These are phyloP conservation scores for Auricularia heimuer DNA, from an alignment of 768 basidiomycete species.

Conservation along the genomic window DNA sequence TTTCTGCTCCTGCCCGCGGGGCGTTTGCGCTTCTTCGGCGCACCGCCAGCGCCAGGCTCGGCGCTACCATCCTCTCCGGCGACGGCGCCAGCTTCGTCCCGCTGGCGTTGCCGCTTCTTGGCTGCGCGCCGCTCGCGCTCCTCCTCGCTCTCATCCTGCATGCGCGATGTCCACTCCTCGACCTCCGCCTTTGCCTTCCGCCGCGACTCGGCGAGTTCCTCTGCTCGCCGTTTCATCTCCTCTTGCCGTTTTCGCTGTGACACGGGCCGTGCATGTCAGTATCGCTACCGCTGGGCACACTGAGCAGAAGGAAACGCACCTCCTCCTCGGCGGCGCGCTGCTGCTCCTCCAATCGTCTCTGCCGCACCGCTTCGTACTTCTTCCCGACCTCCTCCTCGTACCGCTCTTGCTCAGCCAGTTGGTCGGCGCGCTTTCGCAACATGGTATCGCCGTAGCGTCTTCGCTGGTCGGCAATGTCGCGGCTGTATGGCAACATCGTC, in stretches of 20 bases:
- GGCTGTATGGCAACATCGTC: slow-evolving; percentile 64
- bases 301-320: slow-evolving; percentile 31
- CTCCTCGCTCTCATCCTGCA: slow-evolving; percentile 61
- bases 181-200: slow-evolving; percentile 68
- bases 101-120: slow-evolving; percentile 29
- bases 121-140: slow-evolving; percentile 48
- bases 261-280: slow-evolving; percentile 1
- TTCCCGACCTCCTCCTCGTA: slow-evolving; percentile 64
- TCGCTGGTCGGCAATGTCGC: slow-evolving; percentile 82
- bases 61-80: slow-evolving; percentile 33
- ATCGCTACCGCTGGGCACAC: background rate
- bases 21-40: slow-evolving; percentile 1
- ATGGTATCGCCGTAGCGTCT: slow-evolving; percentile 84
- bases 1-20: background rate
- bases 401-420: slow-evolving; percentile 59
- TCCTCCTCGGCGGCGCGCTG: slow-evolving; percentile 54
- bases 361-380: slow-evolving; percentile 66
- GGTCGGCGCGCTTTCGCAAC: slow-evolving; percentile 71
- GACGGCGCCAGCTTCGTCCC: slow-evolving; percentile 24
- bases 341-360: slow-evolving; percentile 70
- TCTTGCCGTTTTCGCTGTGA: slow-evolving; percentile 51
- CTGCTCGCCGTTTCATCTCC: slow-evolving; percentile 56
- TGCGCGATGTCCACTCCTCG: slow-evolving; percentile 63
- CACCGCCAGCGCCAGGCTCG: slow-evolving; percentile 2
- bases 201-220: slow-evolving; percentile 72